Conservation (phyloP, 106 monocot species). For the Acanthochlamys bracteata region DNA sequence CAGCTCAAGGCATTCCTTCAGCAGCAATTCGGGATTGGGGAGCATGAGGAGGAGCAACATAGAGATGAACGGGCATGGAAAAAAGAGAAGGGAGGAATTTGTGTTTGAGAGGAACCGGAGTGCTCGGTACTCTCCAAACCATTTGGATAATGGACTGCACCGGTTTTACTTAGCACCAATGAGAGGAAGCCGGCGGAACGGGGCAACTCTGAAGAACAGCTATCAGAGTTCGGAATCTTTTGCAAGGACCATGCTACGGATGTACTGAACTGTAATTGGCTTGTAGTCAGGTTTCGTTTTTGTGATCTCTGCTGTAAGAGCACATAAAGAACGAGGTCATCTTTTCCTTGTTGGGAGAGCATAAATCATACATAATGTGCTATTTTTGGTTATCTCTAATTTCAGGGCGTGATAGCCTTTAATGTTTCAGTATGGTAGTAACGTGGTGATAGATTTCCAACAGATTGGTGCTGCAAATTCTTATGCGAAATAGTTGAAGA, state of each 20-base stretch:
- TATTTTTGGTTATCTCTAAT: too few species aligned
- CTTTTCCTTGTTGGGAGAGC: too few species aligned
- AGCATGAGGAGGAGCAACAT: slow-evolving; percentile 30
- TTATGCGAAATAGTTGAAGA: too few species aligned
- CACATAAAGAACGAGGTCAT: too few species aligned
- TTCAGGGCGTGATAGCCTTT: too few species aligned
- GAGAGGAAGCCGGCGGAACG: slow-evolving; percentile 43
- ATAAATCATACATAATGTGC: too few species aligned
- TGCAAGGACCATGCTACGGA: slow-evolving; percentile 45
- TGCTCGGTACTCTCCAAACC: slow-evolving; percentile 54
- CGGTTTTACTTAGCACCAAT: slow-evolving; percentile 82
- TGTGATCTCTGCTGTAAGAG: slow-evolving; percentile 1
- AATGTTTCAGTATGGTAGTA: too few species aligned
- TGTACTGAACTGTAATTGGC: slow-evolving; percentile 43
- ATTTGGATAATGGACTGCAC: slow-evolving; percentile 58
- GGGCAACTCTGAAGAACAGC: slow-evolving; percentile 16
- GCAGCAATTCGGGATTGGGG: slow-evolving; percentile 28
- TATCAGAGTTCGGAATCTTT: slow-evolving; percentile 34
- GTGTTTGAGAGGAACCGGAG: slow-evolving; percentile 69
- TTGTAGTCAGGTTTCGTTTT: slow-evolving; percentile 20
- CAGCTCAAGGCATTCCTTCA: slow-evolving; percentile 51
- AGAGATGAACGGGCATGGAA: slow-evolving; percentile 34
- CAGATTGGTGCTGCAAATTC: too few species aligned
- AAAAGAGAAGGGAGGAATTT: slow-evolving; percentile 41
- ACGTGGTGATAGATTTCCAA: too few species aligned